Conservation (phyloP, 1,284 basidiomycete genomes). For the Fomitopsis pinicola region DNA sequence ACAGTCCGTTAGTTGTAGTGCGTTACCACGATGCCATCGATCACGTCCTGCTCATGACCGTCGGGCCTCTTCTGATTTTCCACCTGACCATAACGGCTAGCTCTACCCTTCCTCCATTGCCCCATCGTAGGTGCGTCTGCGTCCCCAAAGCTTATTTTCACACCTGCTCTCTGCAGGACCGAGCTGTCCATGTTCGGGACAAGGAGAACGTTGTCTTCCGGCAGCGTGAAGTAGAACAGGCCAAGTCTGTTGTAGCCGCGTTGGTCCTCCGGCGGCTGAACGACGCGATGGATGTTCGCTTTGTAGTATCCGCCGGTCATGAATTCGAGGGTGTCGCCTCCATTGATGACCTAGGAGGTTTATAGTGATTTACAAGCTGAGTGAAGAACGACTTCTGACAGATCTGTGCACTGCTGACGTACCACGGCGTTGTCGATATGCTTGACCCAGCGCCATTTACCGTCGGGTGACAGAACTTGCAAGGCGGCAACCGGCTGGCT, state of each 20-base stretch:
- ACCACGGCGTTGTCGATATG: slow-evolving; percentile 58
- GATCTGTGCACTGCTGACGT: neutral
- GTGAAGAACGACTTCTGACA: neutral
- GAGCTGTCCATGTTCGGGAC: slow-evolving; percentile 36
- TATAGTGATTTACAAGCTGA: neutral
- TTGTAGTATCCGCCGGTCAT: slow-evolving; percentile 47
- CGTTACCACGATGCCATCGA: slow-evolving; percentile 39
- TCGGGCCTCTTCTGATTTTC: slow-evolving; percentile 28
- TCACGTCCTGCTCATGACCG: slow-evolving; percentile 40
- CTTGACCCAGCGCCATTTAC: slow-evolving; percentile 53
- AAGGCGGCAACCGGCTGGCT: slow-evolving; percentile 56
- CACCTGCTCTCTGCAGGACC: slow-evolving; percentile 31
- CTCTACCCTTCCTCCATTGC: slow-evolving; percentile 32
- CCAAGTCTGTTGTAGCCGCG: slow-evolving; percentile 43
- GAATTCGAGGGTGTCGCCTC: slow-evolving; percentile 55
- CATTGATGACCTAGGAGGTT: slow-evolving; percentile 42
- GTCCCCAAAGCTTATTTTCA: slow-evolving; percentile 26
- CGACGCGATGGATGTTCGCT: slow-evolving; percentile 33
- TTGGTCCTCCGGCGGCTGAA: slow-evolving; percentile 46
- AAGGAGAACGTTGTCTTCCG: slow-evolving; percentile 28
- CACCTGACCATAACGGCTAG: slow-evolving; percentile 29
- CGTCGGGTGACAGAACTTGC: slow-evolving; percentile 49
- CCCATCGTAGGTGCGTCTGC: slow-evolving; percentile 32
- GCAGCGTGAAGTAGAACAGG: slow-evolving; percentile 43
- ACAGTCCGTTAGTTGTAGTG: slow-evolving; percentile 30